Evolutionary conservation across 169 alveolate genomes (phyloP).

Genomic region (Cryptosporidium andersoni): DNA sequence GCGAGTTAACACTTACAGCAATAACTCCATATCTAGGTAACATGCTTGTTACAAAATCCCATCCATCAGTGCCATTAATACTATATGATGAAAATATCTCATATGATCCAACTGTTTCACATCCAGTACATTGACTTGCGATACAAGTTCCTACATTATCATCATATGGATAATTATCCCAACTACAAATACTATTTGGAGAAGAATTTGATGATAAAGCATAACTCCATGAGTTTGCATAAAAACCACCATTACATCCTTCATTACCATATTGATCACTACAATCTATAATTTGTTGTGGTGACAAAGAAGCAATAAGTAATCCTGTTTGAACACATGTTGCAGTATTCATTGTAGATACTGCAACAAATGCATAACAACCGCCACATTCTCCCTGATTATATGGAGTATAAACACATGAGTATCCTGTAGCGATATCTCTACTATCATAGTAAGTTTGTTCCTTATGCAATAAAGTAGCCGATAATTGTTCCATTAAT

Average conservation of each 20-base stretch:
- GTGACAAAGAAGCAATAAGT: conserved; percentile 33
- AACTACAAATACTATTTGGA: conserved; percentile 26
- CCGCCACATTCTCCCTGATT: conserved; percentile 64
- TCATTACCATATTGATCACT: conserved; percentile 23
- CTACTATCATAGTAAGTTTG: conserved; percentile 19
- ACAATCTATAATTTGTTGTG: conserved; percentile 70
- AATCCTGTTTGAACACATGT: conserved; percentile 27
- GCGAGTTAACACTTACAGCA: conserved; percentile 45
- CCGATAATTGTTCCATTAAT: too few relatives aligned
- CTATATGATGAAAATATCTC: conserved; percentile 31
- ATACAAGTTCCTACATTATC: conserved; percentile 7
- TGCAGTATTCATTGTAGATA: conserved; percentile 32
- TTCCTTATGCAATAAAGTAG: background rate
- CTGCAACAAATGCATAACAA: conserved; percentile 63
- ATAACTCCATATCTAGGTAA: conserved; percentile 55
- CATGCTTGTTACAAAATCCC: conserved; percentile 58
- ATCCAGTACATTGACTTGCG: conserved; percentile 16
- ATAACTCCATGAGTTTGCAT: conserved; percentile 62
- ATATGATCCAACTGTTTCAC: conserved; percentile 15
- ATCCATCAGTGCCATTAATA: conserved; percentile 43
- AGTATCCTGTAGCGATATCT: conserved; percentile 12
- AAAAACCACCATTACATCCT: conserved; percentile 71
- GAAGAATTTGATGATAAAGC: conserved; percentile 21
- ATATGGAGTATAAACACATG: conserved; percentile 60
- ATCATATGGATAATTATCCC: conserved; percentile 62